These are phyloP conservation scores for Aspergillus texensis DNA, from an alignment of 2,329 filamentous ascomycete genomes.

Conservation along the genomic window DNA sequence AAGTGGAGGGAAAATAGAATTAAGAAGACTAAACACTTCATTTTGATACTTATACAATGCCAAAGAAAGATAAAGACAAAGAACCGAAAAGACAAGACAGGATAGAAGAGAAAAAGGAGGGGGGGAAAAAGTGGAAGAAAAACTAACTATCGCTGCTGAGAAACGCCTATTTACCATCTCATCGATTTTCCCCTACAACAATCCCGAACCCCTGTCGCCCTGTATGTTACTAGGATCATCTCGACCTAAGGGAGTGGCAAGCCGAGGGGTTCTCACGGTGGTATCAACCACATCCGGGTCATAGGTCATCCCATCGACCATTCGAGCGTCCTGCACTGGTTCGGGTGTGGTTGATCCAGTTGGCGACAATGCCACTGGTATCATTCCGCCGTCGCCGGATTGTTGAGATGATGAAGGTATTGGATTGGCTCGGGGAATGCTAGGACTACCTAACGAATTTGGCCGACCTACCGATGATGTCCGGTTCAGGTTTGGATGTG, in stretches of 20 bases:
- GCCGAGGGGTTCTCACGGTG: conserved; percentile 61
- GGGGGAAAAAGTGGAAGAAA: conserved; percentile 8
- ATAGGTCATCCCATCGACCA: conserved; percentile 69
- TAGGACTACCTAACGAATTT: conserved; percentile 46
- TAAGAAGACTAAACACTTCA: not conserved
- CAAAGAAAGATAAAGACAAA: conserved; percentile 6
- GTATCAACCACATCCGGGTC: conserved; percentile 66
- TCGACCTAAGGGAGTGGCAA: conserved; percentile 40
- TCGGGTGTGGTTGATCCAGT: conserved; percentile 43
- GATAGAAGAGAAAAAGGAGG: conserved; percentile 1
- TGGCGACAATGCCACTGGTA: conserved; percentile 38
- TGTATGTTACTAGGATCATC: conserved; percentile 10
- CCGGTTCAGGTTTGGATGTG: conserved; percentile 55
- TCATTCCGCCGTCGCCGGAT: conserved; percentile 37
- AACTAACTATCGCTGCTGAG: not conserved
- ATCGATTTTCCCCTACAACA: not conserved
- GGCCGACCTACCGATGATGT: conserved; percentile 37
- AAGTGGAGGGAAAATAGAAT: not conserved
- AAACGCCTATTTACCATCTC: not conserved
- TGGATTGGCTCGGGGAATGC: conserved; percentile 36
- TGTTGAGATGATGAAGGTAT: conserved; percentile 31
- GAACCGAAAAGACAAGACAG: not conserved
- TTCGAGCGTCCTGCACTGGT: conserved; percentile 59
- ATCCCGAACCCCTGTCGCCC: not conserved
- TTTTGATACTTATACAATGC: not conserved